These are phyloP conservation scores for Globisporangium solare DNA, from an alignment of 352 stramenopile genomes.

Conservation along the genomic window DNA sequence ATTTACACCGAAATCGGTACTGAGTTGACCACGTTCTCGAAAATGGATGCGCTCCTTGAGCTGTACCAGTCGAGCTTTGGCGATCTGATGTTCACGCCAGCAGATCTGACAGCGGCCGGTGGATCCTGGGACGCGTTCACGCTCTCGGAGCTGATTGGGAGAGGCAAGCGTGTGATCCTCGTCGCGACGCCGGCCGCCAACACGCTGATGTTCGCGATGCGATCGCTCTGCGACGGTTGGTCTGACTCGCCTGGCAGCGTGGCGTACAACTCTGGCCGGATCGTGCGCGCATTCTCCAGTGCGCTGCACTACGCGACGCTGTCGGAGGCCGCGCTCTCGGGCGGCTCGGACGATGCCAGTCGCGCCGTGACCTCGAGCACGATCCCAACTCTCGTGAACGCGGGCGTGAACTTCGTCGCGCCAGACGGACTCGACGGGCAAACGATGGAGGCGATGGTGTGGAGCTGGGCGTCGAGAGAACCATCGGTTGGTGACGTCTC, in stretches of 20 bases:
- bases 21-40: slow-evolving; percentile 39
- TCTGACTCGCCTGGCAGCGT: slow-evolving; percentile 28
- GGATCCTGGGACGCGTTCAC: slow-evolving; percentile 47
- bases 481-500: slow-evolving; percentile 29
- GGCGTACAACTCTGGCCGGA: slow-evolving; percentile 31
- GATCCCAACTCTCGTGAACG: slow-evolving; percentile 40
- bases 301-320: slow-evolving; percentile 49
- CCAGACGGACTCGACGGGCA: slow-evolving; percentile 50
- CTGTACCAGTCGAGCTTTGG: slow-evolving; percentile 47
- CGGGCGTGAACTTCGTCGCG: slow-evolving; percentile 56
- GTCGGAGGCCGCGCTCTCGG: slow-evolving; percentile 27
- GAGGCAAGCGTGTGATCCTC: slow-evolving; percentile 50
- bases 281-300: slow-evolving; percentile 49
- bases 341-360: slow-evolving; percentile 3
- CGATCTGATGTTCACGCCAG: slow-evolving; percentile 44
- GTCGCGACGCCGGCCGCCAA: slow-evolving; percentile 40
- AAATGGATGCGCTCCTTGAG: slow-evolving; percentile 36
- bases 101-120: slow-evolving; percentile 27
- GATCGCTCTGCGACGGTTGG: slow-evolving; percentile 39
- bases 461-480: slow-evolving; percentile 56
- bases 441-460: slow-evolving; percentile 49
- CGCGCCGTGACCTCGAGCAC: slow-evolving; percentile 25
- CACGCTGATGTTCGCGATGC: slow-evolving; percentile 55
- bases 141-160: slow-evolving; percentile 35
- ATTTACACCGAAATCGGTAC: slow-evolving; percentile 53